These are phyloP conservation scores for Cylindrotheca fusiformis DNA, from an alignment of 108 stramenopile genomes.

Conservation along the genomic window DNA sequence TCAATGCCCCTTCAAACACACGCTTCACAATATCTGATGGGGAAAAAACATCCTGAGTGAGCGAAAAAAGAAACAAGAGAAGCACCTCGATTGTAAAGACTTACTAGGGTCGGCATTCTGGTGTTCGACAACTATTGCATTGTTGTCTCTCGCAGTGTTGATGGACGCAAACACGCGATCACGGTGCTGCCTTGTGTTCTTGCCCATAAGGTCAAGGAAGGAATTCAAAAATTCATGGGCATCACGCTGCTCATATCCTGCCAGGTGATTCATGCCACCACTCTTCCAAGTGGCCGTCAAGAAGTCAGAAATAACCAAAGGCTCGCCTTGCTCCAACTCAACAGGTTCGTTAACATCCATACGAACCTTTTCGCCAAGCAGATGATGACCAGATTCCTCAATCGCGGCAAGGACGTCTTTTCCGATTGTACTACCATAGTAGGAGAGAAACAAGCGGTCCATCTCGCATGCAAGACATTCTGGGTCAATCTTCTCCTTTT, in stretches of 20 bases:
- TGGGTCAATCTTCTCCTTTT: conserved; percentile 15
- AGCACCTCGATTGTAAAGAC: background rate
- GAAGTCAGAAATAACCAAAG: conserved; percentile 80
- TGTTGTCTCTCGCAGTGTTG: conserved; percentile 13
- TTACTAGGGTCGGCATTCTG: conserved; percentile 7
- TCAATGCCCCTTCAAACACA: conserved; percentile 70
- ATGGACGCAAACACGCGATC: conserved; percentile 17
- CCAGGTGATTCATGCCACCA: conserved; percentile 60
- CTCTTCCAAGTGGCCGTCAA: conserved; percentile 83
- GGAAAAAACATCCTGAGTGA: background rate
- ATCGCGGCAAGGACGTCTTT: conserved; percentile 45
- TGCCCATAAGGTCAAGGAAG: conserved; percentile 72
- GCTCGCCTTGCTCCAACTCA: conserved; percentile 49
- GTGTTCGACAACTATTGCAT: conserved; percentile 16
- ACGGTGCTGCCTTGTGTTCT: conserved; percentile 24
- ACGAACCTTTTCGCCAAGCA: conserved; percentile 1
- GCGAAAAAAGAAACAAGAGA: background rate
- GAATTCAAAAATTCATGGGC: conserved; percentile 88
- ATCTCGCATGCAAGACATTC: conserved; percentile 73
- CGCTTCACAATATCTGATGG: conserved; percentile 46
- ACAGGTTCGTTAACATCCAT: conserved; percentile 1
- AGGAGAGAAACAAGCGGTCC: conserved; percentile 66
- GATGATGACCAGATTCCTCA: conserved; percentile 18
- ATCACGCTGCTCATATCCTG: conserved; percentile 88
- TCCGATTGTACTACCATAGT: conserved; percentile 62